Evolutionary conservation across 2,329 filamentous ascomycete species (phyloP).

Genomic region (Fusarium falciforme): DNA sequence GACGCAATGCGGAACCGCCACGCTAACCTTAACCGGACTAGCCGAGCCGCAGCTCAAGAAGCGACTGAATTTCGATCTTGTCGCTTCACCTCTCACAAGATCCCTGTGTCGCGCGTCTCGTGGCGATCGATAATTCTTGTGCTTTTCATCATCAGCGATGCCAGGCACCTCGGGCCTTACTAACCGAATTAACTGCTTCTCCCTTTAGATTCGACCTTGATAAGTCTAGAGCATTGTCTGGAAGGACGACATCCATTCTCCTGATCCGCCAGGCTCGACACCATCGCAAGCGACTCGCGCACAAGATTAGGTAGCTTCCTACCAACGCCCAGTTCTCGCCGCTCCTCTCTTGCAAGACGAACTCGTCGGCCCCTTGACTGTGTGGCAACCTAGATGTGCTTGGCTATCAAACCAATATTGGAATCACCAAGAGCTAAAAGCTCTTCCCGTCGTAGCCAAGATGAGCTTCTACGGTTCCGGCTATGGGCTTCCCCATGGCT

Average conservation of each 20-base stretch:
- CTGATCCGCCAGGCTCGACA: neutral
- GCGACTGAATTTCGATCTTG: constrained; percentile 10
- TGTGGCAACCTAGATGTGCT: neutral
- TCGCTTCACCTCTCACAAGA: constrained; percentile 3
- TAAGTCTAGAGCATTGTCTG: neutral
- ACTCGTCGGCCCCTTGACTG: neutral
- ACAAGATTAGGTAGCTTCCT: neutral
- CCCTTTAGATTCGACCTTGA: neutral
- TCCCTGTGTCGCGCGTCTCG: constrained; percentile 18
- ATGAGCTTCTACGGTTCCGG: constrained; percentile 49
- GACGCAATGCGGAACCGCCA: neutral
- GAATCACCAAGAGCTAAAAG: neutral
- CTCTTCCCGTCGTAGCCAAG: constrained; percentile 1
- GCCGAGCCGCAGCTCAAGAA: constrained; percentile 19
- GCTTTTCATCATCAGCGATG: neutral
- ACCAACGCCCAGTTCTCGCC: neutral
- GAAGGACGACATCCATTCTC: neutral
- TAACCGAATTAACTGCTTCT: neutral
- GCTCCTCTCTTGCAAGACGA: neutral
- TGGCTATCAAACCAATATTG: neutral
- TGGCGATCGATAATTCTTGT: neutral
- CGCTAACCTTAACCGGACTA: constrained; percentile 34
- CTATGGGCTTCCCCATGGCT: constrained; percentile 38
- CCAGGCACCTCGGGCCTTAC: neutral
- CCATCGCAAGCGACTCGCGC: neutral